These are phyloP conservation scores for Helminthosporium solani DNA, from an alignment of 2,329 filamentous ascomycete species.

Conservation along the genomic window DNA sequence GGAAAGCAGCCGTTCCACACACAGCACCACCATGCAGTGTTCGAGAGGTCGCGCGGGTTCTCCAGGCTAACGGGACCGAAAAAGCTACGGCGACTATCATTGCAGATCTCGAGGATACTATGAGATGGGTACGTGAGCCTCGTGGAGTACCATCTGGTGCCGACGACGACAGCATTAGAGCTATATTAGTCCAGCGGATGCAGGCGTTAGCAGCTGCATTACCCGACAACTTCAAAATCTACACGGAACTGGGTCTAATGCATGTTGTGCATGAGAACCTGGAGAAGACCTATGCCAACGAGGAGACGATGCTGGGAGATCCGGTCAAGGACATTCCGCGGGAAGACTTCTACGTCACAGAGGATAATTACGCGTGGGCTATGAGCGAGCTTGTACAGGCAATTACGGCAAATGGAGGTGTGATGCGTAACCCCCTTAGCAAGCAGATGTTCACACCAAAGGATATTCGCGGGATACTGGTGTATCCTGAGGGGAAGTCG, in stretches of 20 bases:
- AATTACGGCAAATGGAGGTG: constrained; percentile 32
- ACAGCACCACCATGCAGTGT: constrained; percentile 17
- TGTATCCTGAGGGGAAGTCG: constrained; percentile 26
- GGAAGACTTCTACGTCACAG: constrained; percentile 39
- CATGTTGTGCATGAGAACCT: constrained; percentile 40
- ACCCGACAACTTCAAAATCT: constrained; percentile 26
- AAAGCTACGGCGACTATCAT: constrained; percentile 24
- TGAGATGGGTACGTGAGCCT: constrained; percentile 23
- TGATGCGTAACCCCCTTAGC: constrained; percentile 38
- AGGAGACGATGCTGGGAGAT: constrained; percentile 39
- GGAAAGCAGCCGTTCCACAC: neutral
- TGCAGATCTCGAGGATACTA: constrained; percentile 26
- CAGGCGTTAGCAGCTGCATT: constrained; percentile 23
- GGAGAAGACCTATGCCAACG: constrained; percentile 36
- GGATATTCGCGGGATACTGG: constrained; percentile 33
- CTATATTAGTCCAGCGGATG: constrained; percentile 29
- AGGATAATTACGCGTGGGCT: constrained; percentile 45
- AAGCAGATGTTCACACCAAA: constrained; percentile 39
- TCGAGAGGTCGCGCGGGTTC: constrained; percentile 24
- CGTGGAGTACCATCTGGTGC: constrained; percentile 13
- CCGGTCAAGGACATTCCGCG: constrained; percentile 35
- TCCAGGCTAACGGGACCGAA: constrained; percentile 18
- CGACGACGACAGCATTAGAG: constrained; percentile 24
- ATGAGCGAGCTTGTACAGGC: constrained; percentile 33
- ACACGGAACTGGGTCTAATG: constrained; percentile 36